Evolutionary conservation across 352 stramenopile species (phyloP), one percentile per base, ranked within the genome.

Genomic region (Phytophthora ohioensis): DNA sequence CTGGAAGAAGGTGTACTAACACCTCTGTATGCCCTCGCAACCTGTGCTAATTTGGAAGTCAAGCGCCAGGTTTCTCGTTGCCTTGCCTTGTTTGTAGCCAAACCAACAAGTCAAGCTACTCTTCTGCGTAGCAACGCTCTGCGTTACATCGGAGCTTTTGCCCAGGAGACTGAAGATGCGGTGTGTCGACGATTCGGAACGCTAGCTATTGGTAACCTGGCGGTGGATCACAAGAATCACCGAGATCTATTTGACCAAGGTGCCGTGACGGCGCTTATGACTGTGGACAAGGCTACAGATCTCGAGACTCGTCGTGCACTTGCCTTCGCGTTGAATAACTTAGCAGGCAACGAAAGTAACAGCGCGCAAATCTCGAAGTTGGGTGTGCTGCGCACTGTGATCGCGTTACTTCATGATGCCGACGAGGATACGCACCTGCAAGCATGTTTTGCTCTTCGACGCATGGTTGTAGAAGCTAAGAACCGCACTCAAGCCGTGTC

Each of bases 251-350:
- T 99, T 66, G 88, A 99, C 62, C 79, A 97, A 57, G 93, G 93
- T 3, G 85, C 88, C 0, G 85, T 99, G 49, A 86, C 93, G 4
- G 89, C 91, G 13, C 82, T 99, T 17, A 83, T 99, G 78, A 85
- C 78, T 3, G 82, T 97, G n/a, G 83, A 92, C 11, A 85, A 91
- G 46, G 89, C 87, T 12, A 84, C 64, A 3, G 88, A 98, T 60
- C 54, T 98, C 32, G 93, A 98, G 70, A 99, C 96, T 21, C 83
- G 94, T 4, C 91, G 96, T 4, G 88, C 91, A 21, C 80, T 98
- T 5, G 92, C 96, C 13, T 99, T 99, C 79, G 94, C 95, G 35
- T 84, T 99, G 32, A 98, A 98, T 65, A 98, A 98, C 80, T 78
- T 97, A 53, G 96, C 94, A 3, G 85, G 81, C 10, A 96, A 98